Percentiles rank a stretch among this genome's conserved stretches.
These are phyloP conservation scores for Calonectria honghensis DNA, from an alignment of 2,329 filamentous ascomycete species.

Conservation along the genomic window DNA sequence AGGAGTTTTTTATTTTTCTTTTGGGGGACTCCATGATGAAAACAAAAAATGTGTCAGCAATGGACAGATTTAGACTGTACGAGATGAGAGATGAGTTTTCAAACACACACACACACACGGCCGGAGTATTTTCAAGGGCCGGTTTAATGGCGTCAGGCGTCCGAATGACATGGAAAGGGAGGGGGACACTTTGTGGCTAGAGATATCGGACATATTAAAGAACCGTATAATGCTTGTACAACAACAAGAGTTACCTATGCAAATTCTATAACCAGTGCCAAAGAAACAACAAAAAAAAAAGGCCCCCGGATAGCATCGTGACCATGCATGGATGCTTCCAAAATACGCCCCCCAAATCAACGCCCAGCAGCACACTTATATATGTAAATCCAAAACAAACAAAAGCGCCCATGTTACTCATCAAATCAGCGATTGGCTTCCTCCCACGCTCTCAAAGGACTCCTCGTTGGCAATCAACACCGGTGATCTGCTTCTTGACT, in stretches of 20 bases:
- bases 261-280: slow-evolving; percentile 18
- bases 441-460: slow-evolving; percentile 48
- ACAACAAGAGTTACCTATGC: slow-evolving; percentile 43
- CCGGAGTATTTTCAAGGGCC: slow-evolving; percentile 44
- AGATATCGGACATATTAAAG: slow-evolving; percentile 42
- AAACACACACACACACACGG: slow-evolving; percentile 9
- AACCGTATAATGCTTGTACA: slow-evolving; percentile 52
- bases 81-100: slow-evolving; percentile 52
- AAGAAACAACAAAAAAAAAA: slow-evolving; percentile 14
- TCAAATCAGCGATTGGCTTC: slow-evolving; percentile 18
- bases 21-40: neutral
- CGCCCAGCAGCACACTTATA: slow-evolving; percentile 39
- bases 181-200: slow-evolving; percentile 43
- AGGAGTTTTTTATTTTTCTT: slow-evolving; percentile 19
- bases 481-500: slow-evolving; percentile 50
- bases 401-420: neutral
- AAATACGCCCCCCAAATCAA: slow-evolving; percentile 43
- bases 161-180: slow-evolving; percentile 41
- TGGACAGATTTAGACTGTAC: slow-evolving; percentile 46
- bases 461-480: slow-evolving; percentile 55
- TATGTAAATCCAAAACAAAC: neutral
- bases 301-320: slow-evolving; percentile 34
- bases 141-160: slow-evolving; percentile 54
- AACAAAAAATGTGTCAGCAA: slow-evolving; percentile 14
- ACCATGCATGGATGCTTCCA: slow-evolving; percentile 47